Percentiles rank a stretch among this genome's conserved stretches.
phyloP scores from a whole-genome alignment of 2,329 filamentous ascomycete genomes.

The Pseudocercospora cruenta region DNA sequence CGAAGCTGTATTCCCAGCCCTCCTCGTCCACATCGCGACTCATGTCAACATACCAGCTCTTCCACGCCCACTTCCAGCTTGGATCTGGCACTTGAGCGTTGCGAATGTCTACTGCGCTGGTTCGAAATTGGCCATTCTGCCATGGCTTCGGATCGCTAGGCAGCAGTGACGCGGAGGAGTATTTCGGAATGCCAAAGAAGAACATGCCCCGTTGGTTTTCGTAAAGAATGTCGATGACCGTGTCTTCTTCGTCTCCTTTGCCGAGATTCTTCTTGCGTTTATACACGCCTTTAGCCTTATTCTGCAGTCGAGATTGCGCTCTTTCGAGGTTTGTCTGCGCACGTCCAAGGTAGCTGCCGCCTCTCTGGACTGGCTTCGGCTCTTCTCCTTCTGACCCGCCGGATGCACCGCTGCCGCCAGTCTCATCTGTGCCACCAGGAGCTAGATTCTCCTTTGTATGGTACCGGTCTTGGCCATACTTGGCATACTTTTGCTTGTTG shows the following conservation, averaged over 20 bases:
- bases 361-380: constrained; percentile 26
- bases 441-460: constrained; percentile 25
- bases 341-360: constrained; percentile 27
- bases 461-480: constrained; percentile 39
- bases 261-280: constrained; percentile 38
- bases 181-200: constrained; percentile 85
- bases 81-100: constrained; percentile 94
- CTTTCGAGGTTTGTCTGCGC: constrained; percentile 25
- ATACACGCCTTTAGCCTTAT: constrained; percentile 36
- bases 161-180: constrained; percentile 81
- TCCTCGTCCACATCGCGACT: constrained; percentile 83
- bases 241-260: constrained; percentile 42
- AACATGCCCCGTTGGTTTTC: constrained; percentile 94
- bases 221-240: constrained; percentile 82
- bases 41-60: constrained; percentile 74
- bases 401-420: not conserved
- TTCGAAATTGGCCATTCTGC: constrained; percentile 66
- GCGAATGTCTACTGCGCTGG: constrained; percentile 70
- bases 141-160: constrained; percentile 84
- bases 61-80: constrained; percentile 88
- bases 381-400: not conserved
- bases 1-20: constrained; percentile 95
- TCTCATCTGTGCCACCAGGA: constrained; percentile 17
- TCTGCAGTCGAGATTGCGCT: constrained; percentile 29
- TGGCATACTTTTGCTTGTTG: constrained; percentile 41